These are phyloP conservation scores for Fusarium camptoceras DNA, from an alignment of 2,329 filamentous ascomycete species.

Conservation along the genomic window DNA sequence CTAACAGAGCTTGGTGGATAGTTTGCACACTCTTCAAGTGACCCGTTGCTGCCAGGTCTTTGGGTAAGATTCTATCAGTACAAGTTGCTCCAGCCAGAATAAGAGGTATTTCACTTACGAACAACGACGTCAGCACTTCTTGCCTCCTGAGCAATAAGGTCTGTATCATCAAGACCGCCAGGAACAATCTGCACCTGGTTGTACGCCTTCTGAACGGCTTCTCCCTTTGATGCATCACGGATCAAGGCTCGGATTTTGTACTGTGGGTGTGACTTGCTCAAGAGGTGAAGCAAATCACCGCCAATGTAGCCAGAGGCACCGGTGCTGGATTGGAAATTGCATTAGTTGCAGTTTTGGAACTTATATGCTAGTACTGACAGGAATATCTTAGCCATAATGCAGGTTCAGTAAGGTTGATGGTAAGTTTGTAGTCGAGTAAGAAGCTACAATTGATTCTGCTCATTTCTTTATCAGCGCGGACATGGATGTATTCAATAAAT, in stretches of 20 bases:
- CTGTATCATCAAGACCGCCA: conserved; percentile 56
- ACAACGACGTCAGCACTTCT: conserved; percentile 55
- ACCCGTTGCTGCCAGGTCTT: conserved; percentile 46
- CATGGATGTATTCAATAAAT: too few relatives aligned
- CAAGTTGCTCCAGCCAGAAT: too few relatives aligned
- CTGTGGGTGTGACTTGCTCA: conserved; percentile 27
- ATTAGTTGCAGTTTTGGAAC: too few relatives aligned
- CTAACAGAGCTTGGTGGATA: conserved; percentile 20
- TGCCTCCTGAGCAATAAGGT: conserved; percentile 54
- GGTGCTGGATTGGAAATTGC: conserved; percentile 18
- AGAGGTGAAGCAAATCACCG: conserved; percentile 30
- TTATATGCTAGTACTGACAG: too few relatives aligned
- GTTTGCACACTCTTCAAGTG: conserved; percentile 44
- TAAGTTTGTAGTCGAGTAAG: fast-evolving
- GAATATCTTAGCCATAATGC: too few relatives aligned
- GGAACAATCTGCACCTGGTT: conserved; percentile 53
- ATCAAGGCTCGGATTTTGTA: conserved; percentile 51
- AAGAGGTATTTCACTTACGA: too few relatives aligned
- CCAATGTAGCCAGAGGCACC: conserved; percentile 38
- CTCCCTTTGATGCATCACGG: conserved; percentile 53
- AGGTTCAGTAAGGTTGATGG: too few relatives aligned
- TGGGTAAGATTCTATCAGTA: background rate
- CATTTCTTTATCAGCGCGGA: too few relatives aligned
- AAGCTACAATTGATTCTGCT: too few relatives aligned
- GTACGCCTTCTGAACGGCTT: conserved; percentile 49